phyloP scores from a whole-genome alignment of 2,329 filamentous ascomycete genomes.

The Pseudogymnoascus sp. region DNA sequence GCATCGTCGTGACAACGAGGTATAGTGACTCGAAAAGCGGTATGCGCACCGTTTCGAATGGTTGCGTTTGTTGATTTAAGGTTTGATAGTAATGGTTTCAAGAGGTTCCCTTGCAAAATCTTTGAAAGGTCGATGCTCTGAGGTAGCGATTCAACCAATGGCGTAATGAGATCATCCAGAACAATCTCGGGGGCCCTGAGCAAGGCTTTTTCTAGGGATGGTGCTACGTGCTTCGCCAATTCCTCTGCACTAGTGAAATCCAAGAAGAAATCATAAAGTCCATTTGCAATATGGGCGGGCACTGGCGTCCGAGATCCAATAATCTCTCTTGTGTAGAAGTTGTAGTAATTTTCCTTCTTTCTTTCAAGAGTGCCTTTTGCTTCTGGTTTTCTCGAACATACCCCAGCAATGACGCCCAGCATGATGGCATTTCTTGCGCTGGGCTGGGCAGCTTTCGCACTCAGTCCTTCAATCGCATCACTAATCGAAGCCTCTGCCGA shows the following conservation, averaged over 20 bases:
- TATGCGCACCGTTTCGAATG: slow-evolving; percentile 69
- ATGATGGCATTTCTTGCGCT: slow-evolving; percentile 66
- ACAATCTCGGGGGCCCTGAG: slow-evolving; percentile 86
- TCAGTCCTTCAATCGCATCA: slow-evolving; percentile 58
- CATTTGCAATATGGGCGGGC: slow-evolving; percentile 63
- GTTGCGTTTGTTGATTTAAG: slow-evolving; percentile 79
- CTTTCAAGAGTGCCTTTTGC: slow-evolving; percentile 55
- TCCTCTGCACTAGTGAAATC: slow-evolving; percentile 69
- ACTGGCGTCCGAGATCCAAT: slow-evolving; percentile 69
- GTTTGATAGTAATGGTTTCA: slow-evolving; percentile 84
- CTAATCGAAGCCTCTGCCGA: slow-evolving; percentile 38
- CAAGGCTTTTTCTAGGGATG: slow-evolving; percentile 80
- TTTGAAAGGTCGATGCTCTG: slow-evolving; percentile 68
- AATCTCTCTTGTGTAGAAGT: slow-evolving; percentile 80
- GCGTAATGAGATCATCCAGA: slow-evolving; percentile 68
- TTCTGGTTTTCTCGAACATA: slow-evolving; percentile 64
- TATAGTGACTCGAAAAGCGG: slow-evolving; percentile 66
- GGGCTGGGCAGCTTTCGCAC: slow-evolving; percentile 58
- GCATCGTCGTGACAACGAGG: slow-evolving; percentile 50
- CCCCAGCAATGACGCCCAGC: slow-evolving; percentile 80
- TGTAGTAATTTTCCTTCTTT: slow-evolving; percentile 65
- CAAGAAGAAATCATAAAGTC: slow-evolving; percentile 74
- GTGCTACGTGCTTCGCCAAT: slow-evolving; percentile 66
- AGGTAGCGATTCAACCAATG: slow-evolving; percentile 65
- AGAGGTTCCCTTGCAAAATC: slow-evolving; percentile 60